Percentiles rank a stretch among this genome's conserved stretches.
phyloP scores from a whole-genome alignment of 176 grass and related monocot species.

The Ensete ventricosum region DNA sequence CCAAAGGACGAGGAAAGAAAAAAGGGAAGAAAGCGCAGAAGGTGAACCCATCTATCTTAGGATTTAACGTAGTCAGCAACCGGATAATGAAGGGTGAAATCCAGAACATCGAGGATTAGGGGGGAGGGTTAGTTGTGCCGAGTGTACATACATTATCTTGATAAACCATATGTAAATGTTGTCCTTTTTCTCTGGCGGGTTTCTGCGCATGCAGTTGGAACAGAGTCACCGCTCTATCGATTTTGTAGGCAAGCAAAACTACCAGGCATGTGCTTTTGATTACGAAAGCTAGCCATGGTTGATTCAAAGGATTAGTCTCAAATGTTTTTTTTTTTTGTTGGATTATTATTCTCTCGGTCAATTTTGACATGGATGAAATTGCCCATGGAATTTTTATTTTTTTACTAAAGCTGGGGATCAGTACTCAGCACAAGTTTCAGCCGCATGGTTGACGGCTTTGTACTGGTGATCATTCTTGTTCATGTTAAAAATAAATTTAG shows the following conservation, averaged over 20 bases:
- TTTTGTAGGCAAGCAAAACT: background rate
- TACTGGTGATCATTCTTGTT: too few relatives aligned
- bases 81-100: conserved; percentile 99
- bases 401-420: too few relatives aligned
- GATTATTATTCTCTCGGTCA: background rate
- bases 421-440: too few relatives aligned
- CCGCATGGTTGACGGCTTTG: too few relatives aligned
- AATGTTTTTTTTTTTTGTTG: background rate
- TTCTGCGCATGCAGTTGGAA: background rate
- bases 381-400: too few relatives aligned
- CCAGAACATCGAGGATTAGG: conserved; percentile 58
- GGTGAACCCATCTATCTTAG: conserved; percentile 59
- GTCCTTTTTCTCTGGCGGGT: conserved; percentile 1
- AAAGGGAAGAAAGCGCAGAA: conserved; percentile 98
- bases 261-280: background rate
- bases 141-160: conserved; percentile 48
- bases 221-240: background rate
- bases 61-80: conserved; percentile 97
- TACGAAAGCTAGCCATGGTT: background rate
- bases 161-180: conserved; percentile 28
- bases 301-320: background rate
- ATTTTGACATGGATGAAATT: too few relatives aligned
- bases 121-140: background rate
- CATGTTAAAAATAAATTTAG: too few relatives aligned
- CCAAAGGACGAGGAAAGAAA: conserved; percentile 50